Conservation (phyloP, 306 rosid genomes). For the Cucumis sativus region Cucumber_9930_V3 NC_026658.2:24887001-24887500, state of each 20-base stretch:
- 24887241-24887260: too few species aligned
- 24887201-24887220: too few species aligned
- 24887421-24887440: background rate
- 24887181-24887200: too few species aligned
- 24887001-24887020: background rate
- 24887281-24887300: too few species aligned
- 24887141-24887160: too few species aligned
- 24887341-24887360: conserved; percentile 90
- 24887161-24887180: too few species aligned
- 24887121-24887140: too few species aligned
- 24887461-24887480: conserved; percentile 43
- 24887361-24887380: conserved; percentile 68
- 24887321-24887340: conserved; percentile 98
- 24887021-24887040: background rate
- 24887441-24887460: background rate
- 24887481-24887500: conserved; percentile 42
- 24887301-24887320: conserved; percentile 19
- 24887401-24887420: background rate
- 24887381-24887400: conserved; percentile 86
- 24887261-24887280: too few species aligned
- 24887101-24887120: too few species aligned
- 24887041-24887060: background rate
- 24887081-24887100: too few species aligned
- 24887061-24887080: too few species aligned
- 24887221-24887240: too few species aligned